Evolutionary conservation across 208 protist genomes (phyloP).

Genomic region (Trichomonas tenax): DNA sequence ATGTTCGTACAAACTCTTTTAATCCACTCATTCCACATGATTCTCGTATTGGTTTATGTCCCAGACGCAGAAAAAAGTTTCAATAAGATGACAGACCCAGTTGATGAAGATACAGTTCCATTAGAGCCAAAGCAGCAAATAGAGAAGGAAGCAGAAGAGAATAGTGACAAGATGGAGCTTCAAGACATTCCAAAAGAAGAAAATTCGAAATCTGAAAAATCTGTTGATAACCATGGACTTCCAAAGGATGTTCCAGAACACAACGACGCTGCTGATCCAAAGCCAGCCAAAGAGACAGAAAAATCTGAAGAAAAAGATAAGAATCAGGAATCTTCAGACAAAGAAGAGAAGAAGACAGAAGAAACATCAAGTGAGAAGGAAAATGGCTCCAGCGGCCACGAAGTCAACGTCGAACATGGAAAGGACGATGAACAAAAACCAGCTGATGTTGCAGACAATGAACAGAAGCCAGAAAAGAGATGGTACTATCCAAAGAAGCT

Average conservation of each 20-base stretch:
- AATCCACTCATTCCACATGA: background rate
- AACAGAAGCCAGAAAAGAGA: background rate
- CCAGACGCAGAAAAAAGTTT: background rate
- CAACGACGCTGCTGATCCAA: background rate
- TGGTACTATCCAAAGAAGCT: background rate
- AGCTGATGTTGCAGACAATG: background rate
- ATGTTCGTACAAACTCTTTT: background rate
- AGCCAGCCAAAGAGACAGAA: background rate
- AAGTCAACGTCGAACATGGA: background rate
- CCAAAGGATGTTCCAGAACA: too few species aligned
- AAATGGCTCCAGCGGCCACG: background rate
- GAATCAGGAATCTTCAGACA: background rate
- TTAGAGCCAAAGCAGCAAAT: background rate
- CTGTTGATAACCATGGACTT: too few species aligned
- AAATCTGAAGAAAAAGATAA: background rate
- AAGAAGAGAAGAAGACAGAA: background rate
- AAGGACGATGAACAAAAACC: background rate
- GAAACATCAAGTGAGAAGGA: background rate
- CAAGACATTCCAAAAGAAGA: background rate
- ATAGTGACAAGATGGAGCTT: background rate
- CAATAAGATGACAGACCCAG: background rate
- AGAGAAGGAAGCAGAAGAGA: background rate
- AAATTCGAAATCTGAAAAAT: background rate
- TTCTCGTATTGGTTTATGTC: background rate
- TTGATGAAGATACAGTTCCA: background rate